Evolutionary conservation across 495 filamentous ascomycete species (phyloP).

Genomic region (Hypomontagnella submonticulosa): DNA sequence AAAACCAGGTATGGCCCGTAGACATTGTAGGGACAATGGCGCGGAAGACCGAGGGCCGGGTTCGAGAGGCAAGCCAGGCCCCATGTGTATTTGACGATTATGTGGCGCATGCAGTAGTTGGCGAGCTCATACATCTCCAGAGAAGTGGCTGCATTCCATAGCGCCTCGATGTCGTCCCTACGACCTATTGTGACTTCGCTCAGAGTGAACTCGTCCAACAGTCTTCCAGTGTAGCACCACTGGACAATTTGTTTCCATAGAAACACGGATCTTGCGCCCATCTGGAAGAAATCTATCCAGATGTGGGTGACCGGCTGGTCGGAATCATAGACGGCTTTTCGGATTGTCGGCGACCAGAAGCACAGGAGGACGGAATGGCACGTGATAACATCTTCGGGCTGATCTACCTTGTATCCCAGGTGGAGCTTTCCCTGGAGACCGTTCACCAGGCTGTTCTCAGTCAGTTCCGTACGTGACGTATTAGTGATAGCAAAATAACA

Average conservation of each 20-base stretch:
- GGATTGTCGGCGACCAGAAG: conserved; percentile 18
- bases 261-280: neutral
- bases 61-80: neutral
- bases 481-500: neutral
- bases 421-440: neutral
- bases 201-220: neutral
- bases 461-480: neutral
- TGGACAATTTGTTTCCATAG: conserved; percentile 20
- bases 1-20: conserved; percentile 5
- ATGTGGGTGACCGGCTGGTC: neutral
- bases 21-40: conserved; percentile 15
- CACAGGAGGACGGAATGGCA: conserved; percentile 16
- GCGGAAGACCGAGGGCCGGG: neutral
- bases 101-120: conserved; percentile 23
- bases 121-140: conserved; percentile 21
- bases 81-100: conserved; percentile 25
- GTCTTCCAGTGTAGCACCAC: conserved; percentile 19
- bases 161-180: neutral
- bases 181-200: neutral
- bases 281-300: conserved; percentile 9
- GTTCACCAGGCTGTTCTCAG: conserved; percentile 5
- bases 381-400: neutral
- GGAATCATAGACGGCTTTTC: neutral
- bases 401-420: neutral
- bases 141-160: conserved; percentile 6